Base-by-base conservation (phyloP, 2,329 filamentous ascomycete genomes). In the Alternaria sp. region DNA sequence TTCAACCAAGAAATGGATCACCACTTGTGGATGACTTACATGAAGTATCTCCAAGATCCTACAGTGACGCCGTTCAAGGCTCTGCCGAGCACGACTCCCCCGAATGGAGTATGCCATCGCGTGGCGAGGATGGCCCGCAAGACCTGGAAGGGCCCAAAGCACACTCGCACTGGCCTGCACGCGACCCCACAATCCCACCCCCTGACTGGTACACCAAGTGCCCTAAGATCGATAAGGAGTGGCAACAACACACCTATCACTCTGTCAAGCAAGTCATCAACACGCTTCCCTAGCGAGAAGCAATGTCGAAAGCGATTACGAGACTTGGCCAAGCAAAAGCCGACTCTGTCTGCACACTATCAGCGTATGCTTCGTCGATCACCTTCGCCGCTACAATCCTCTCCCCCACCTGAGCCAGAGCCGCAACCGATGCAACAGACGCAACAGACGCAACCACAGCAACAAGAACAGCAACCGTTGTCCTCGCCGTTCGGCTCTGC, bases 1-100 rank as follows among this genome's bases (percentile, higher is more conserved):
- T 90, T 87, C 84, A 88, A 85, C 5, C 79, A 84, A 44, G 86
- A 88, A 53, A 89, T 89, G 87, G 88, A 90, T 71, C 83, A 86
- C 57, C 88, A 90, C 70, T 77, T 90, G 32, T 89, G 88, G 87
- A 85, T 87, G 72, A 88, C 86, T 9, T 90, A 89, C 76, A 86
- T 89, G 78, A 81, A 84, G 54, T 89, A 89, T 72, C 79, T 90
- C n/a, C 86, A 88, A 63, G 87, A 90, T 73, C 88, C 88, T 20
- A 87, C 85, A 4, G 84, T 89, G 49, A 90, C 88, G 1, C 88
- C 88, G 0, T 90, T 90, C 81, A 90, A 90, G 71, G 88, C 87
- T 78, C 82, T 89, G 1, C 88, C 87, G 3, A 87, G 88, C 50
- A 87, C 85, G 44, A 82, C 86, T 34, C 88, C 88, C 38, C 88